Evolutionary conservation across 139 green algal species (phyloP), one percentile per base, ranked within the genome.

Genomic region (Haematococcus lacustris): DNA sequence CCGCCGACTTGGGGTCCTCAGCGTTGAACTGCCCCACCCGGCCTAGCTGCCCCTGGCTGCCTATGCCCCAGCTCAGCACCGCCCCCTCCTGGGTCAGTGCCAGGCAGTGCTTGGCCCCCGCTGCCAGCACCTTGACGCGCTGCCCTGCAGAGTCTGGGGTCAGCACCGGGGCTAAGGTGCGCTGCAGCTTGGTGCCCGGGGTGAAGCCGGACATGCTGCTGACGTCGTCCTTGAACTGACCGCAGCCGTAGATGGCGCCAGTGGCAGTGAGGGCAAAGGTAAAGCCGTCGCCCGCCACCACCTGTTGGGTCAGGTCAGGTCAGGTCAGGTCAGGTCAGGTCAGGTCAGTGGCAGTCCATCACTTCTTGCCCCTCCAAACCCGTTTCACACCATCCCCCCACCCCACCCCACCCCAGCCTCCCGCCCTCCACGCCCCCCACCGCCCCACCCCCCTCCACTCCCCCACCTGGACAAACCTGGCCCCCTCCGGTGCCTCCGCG

Each of bases 241-340:
- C 93, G 83, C 91, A 97, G 4, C 81, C 92, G n/a, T 82, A 97
- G 39, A 97, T 76, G 1, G 64, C 69, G 4, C 92, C 93, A 28
- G 84, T 53, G 9, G 80, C 71, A 4, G 83, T 85, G 34, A 97
- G 73, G 0, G 85, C 89, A 40, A 88, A 77, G 1, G 91, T 92
- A 78, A 96, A 91, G 72, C 86, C 91, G 73, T 97, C 91, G 0
- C 92, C 92, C 62, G 87, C 85, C 1, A 71, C 83, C 17, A 97
- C 32, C 75, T 94, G 86, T n/a, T n/a, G n/a, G n/a, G n/a, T n/a
- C n/a, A n/a, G n/a, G n/a, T n/a, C n/a, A n/a, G n/a, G n/a, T n/a
- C n/a, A n/a, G n/a, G n/a, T n/a, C n/a, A n/a, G n/a, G n/a, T n/a
- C n/a, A n/a, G n/a, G n/a, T n/a, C n/a, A n/a, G n/a, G n/a, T n/a